Evolutionary conservation across 495 filamentous ascomycete species (phyloP).

Genomic region (Tuber calosporum): DNA sequence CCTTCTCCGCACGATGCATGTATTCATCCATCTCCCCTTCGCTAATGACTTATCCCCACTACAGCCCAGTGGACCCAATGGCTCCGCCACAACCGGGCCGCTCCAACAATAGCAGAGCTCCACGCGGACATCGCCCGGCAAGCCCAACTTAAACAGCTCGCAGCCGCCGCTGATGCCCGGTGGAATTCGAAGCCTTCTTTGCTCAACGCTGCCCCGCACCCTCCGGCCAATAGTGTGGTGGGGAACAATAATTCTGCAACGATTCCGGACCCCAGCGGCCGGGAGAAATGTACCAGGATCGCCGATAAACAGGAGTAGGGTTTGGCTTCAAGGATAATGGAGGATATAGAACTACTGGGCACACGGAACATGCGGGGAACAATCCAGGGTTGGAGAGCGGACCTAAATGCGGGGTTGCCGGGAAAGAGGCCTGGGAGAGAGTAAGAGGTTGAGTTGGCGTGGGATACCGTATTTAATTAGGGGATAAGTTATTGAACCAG

Average conservation of each 20-base stretch:
- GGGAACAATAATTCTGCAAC: constrained; percentile 16
- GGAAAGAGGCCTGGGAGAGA: constrained; percentile 10
- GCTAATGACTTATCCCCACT: constrained; percentile 17
- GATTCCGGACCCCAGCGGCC: constrained; percentile 15
- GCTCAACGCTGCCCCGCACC: constrained; percentile 39
- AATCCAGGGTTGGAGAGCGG: constrained; percentile 16
- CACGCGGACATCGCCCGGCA: constrained; percentile 60
- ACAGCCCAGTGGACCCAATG: constrained; percentile 86
- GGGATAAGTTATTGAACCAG: background rate
- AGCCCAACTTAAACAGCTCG: constrained; percentile 62
- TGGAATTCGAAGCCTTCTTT: constrained; percentile 68
- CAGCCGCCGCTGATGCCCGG: constrained; percentile 69
- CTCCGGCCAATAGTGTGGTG: constrained; percentile 10
- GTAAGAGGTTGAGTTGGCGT: background rate
- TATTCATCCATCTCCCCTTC: background rate
- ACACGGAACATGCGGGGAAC: constrained; percentile 10
- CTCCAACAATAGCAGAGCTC: constrained; percentile 73
- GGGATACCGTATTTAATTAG: background rate
- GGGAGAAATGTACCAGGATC: background rate
- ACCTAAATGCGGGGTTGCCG: background rate
- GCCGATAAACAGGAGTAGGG: constrained; percentile 9
- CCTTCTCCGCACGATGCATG: background rate
- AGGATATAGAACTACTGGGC: constrained; percentile 7
- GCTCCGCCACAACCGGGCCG: constrained; percentile 72
- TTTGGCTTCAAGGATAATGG: constrained; percentile 17